A percentile compares a stretch with the other conserved stretches of the same genome.
These are phyloP conservation scores for Aspergillus bertholletiae DNA, from an alignment of 495 filamentous ascomycete genomes.

Conservation along the genomic window DNA sequence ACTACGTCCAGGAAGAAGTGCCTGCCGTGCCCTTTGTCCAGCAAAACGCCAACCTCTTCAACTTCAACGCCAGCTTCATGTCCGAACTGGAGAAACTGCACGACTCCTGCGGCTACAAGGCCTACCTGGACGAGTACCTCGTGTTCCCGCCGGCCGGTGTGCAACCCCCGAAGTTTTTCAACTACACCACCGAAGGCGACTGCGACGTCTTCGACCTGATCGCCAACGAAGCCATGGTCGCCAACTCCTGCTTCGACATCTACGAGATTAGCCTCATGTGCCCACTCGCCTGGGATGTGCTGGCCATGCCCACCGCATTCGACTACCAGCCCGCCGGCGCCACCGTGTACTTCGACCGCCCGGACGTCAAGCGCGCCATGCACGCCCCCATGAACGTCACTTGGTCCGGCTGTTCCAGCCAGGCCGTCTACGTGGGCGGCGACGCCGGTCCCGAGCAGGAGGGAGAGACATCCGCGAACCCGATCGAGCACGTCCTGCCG, in stretches of 20 bases:
- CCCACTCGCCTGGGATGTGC: slow-evolving; percentile 43
- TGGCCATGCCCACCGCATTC: slow-evolving; percentile 45
- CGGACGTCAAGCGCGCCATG: slow-evolving; percentile 56
- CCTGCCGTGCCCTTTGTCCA: slow-evolving; percentile 47
- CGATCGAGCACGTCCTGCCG: slow-evolving; percentile 49
- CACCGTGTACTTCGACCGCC: slow-evolving; percentile 54
- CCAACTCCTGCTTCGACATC: slow-evolving; percentile 62
- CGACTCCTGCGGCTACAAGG: slow-evolving; percentile 52
- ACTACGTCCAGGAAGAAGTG: slow-evolving; percentile 37
- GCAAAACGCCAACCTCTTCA: slow-evolving; percentile 51
- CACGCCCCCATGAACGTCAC: slow-evolving; percentile 45
- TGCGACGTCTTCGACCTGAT: slow-evolving; percentile 53
- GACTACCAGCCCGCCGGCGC: slow-evolving; percentile 38
- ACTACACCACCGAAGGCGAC: slow-evolving; percentile 23
- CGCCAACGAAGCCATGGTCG: slow-evolving; percentile 39
- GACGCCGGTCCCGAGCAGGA: slow-evolving; percentile 31
- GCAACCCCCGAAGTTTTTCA: slow-evolving; percentile 33
- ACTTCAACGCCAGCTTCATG: slow-evolving; percentile 53
- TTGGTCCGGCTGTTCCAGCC: slow-evolving; percentile 41
- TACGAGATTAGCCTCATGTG: slow-evolving; percentile 51
- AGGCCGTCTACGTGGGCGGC: slow-evolving; percentile 43
- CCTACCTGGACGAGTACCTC: slow-evolving; percentile 55
- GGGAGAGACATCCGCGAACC: slow-evolving; percentile 39
- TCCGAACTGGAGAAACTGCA: slow-evolving; percentile 44
- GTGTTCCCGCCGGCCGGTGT: slow-evolving; percentile 48